phyloP scores from a whole-genome alignment of 75 land plant genomes.

The Adiantum capillusveneris region DNA sequence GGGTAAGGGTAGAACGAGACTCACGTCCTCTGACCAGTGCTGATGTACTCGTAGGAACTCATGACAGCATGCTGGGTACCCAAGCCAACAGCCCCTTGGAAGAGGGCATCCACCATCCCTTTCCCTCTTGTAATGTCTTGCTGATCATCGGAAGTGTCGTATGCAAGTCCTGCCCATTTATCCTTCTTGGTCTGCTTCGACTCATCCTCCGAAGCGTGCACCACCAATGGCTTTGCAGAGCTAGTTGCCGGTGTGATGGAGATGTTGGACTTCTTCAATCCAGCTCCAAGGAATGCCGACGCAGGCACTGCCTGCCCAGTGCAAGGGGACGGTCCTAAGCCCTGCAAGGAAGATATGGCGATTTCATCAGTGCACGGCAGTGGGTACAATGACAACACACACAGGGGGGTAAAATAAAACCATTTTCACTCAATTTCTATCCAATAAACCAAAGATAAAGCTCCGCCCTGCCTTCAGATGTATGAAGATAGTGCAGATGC shows the following conservation, averaged over 20 bases:
- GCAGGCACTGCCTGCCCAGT: conserved; percentile 16
- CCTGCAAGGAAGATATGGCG: neutral
- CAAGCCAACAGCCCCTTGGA: conserved; percentile 73
- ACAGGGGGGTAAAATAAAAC: neutral
- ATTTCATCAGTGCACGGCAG: no score
- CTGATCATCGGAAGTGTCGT: conserved; percentile 83
- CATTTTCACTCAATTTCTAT: neutral
- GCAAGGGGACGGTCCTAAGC: neutral
- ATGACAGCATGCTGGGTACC: conserved; percentile 78
- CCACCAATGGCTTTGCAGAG: conserved; percentile 25
- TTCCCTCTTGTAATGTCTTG: conserved; percentile 90
- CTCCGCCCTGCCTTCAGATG: no score
- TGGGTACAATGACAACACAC: neutral
- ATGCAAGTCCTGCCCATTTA: conserved; percentile 68
- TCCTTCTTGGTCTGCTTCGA: conserved; percentile 40
- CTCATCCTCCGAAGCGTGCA: conserved; percentile 40
- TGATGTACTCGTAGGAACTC: conserved; percentile 77
- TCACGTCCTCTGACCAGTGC: conserved; percentile 66
- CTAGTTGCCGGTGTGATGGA: conserved; percentile 3
- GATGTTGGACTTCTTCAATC: conserved; percentile 31
- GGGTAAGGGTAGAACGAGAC: no score
- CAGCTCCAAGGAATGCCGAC: conserved; percentile 55
- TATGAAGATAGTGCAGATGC: no score
- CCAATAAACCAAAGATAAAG: no score
- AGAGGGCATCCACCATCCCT: conserved; percentile 81